Evolutionary conservation across 2,329 filamentous ascomycete species (phyloP), one percentile per base, ranked within the genome.

Genomic region (Diaporthe eres): DNA sequence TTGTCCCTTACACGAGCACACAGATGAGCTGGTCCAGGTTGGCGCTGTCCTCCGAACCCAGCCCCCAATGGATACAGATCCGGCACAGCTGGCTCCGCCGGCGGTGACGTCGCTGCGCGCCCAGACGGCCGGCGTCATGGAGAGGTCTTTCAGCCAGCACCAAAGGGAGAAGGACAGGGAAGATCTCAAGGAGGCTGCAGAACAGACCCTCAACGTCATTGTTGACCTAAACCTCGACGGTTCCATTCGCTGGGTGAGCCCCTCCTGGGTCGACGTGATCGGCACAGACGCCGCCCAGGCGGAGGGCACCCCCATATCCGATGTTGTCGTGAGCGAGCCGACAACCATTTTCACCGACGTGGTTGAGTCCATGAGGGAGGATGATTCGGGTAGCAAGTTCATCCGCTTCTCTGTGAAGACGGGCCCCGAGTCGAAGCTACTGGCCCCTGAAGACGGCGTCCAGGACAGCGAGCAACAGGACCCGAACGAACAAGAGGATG

Each of bases 151-250:
- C 79, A 98, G 94, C 85, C 92, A 95, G 85, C 93, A 98, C 83
- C 98, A 98, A 81, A 93, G 95, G 80, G 95, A 97, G 82, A 73
- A 73, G 71, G 95, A 98, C 86, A 92, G 96, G 77, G 94, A 98
- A 82, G 96, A 98, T 83, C 90, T 99, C 79, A 95, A 96, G 82
- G 95, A 98, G 86, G 97, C 96, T 55, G 97, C 96, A 70, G 96
- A 98, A 85, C 95, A 98, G 86, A 98, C 96, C 31, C 89, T 98
- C 83, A 99, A 98, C 85, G 94, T 98, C 78, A 98, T 99, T 83
- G 90, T 99, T 82, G 96, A 99, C 86, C 89, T 99, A 78, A 95
- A 95, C 81, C 90, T 98, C 74, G 94, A 98, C 82, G 95, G 95
- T 78, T 94, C 92, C 77, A 94, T 99, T 81, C 94, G 95, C 85